phyloP scores from a whole-genome alignment of 2,329 filamentous ascomycete species.

The Fusarium nodosum region DNA sequence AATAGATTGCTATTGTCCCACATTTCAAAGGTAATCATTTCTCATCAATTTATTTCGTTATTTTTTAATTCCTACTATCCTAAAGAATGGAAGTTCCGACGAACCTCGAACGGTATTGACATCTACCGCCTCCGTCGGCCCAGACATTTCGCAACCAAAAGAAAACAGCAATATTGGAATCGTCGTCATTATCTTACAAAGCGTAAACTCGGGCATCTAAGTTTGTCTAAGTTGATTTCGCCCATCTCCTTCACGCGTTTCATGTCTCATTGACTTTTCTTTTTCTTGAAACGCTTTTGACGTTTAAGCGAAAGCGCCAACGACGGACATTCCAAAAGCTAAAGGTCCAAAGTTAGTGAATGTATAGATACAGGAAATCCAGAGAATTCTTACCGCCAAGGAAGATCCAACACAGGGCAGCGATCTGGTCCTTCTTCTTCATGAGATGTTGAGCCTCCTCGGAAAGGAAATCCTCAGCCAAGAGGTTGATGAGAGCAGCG shows the following conservation, averaged over 20 bases:
- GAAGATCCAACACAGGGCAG: slow-evolving; percentile 66
- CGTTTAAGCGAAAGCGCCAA: slow-evolving; percentile 37
- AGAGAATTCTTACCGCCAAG: slow-evolving; percentile 60
- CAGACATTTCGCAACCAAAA: background rate
- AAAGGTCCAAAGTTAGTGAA: slow-evolving; percentile 1
- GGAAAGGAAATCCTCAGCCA: slow-evolving; percentile 75
- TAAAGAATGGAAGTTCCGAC: slow-evolving; percentile 13
- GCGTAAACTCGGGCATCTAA: background rate
- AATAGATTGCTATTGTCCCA: background rate
- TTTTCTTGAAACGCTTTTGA: slow-evolving; percentile 3
- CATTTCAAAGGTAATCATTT: background rate
- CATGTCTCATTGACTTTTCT: slow-evolving; percentile 11
- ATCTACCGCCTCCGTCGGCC: background rate
- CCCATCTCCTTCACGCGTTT: background rate
- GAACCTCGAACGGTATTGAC: background rate
- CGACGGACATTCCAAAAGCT: slow-evolving; percentile 41
- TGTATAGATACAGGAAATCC: background rate
- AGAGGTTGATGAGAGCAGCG: slow-evolving; percentile 72
- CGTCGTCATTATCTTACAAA: slow-evolving; percentile 8
- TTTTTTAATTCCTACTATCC: slow-evolving; percentile 4
- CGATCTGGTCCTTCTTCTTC: slow-evolving; percentile 66
- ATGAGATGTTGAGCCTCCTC: slow-evolving; percentile 66
- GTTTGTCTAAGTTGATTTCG: background rate
- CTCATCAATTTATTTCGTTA: slow-evolving; percentile 16
- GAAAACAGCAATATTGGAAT: background rate